Percentiles rank a stretch among this genome's conserved stretches.
These are phyloP conservation scores for Corynascus novoguineensis DNA, from an alignment of 495 filamentous ascomycete genomes.

Conservation along the genomic window DNA sequence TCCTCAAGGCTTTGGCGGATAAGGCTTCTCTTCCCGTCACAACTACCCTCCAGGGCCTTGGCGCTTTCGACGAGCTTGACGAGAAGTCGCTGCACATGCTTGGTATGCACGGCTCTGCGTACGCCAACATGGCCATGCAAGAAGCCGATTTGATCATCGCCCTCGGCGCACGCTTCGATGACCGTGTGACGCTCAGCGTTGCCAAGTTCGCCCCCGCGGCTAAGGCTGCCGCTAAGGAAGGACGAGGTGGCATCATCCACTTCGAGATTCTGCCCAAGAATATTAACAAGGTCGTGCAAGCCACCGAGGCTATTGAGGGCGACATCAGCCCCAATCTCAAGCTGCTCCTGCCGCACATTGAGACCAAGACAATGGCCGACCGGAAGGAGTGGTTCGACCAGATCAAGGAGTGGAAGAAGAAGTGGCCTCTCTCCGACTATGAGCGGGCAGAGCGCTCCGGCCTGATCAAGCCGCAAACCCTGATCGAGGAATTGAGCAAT, in stretches of 20 bases:
- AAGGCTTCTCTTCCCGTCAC: constrained; percentile 72
- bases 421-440: constrained; percentile 70
- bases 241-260: constrained; percentile 71
- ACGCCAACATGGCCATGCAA: constrained; percentile 76
- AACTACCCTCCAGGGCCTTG: constrained; percentile 71
- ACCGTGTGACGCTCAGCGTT: constrained; percentile 63
- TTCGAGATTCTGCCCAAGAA: constrained; percentile 83
- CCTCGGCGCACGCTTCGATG: constrained; percentile 70
- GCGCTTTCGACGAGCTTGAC: constrained; percentile 72
- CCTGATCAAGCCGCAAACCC: constrained; percentile 80
- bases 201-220: constrained; percentile 64
- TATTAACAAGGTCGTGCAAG: constrained; percentile 82
- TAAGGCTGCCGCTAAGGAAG: constrained; percentile 60
- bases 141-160: constrained; percentile 73
- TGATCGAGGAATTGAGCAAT: constrained; percentile 76
- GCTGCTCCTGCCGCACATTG: constrained; percentile 63
- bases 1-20: constrained; percentile 64
- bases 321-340: constrained; percentile 67
- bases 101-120: constrained; percentile 75
- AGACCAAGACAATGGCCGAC: constrained; percentile 49
- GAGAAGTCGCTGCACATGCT: constrained; percentile 76
- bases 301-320: constrained; percentile 73
- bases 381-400: constrained; percentile 82
- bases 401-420: constrained; percentile 82
- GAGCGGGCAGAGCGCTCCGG: constrained; percentile 63